Base-by-base conservation (phyloP, 2,329 filamentous ascomycete species). In the Colletotrichum orchidophilum region DNA sequence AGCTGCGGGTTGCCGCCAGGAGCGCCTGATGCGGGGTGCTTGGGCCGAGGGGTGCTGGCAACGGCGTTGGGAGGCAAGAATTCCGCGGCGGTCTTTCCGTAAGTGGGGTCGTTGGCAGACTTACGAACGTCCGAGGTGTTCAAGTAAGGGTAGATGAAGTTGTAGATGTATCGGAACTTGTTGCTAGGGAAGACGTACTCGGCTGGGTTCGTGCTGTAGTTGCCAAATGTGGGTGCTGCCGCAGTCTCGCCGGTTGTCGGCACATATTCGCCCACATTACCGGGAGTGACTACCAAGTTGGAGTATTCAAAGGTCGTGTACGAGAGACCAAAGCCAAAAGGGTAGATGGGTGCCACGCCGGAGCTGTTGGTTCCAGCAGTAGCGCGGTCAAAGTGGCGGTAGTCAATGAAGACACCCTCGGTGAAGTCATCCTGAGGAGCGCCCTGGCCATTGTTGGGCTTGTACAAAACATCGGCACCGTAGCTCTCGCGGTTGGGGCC, bases 391-490 rank as follows among this genome's bases (percentile, higher is more conserved):
- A 96, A 94, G 74, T 90, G 86, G 49, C 92, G 89, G 83, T 94
- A 94, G 81, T 96, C 94, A 77, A 97, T 95, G 80, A 95, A 94
- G 63, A 92, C 86, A 18, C 94, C 94, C 81, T 96, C 94, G 7
- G 85, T 84, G 78, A 94, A 97, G 76, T 94, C 88, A 49, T 90
- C 83, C 77, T 96, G 94, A 5, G 93, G 93, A 13, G 90, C 88
- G 33, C 77, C 84, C 13, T 84, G 78, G 59, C 90, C 92, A 70
- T 93, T 92, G 83, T 93, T 95, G 33, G 92, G 88, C 77, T 88
- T 79, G 80, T 92, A 92, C 59, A 90, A 80, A n/a, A 95, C 78
- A 59, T 92, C 87, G 8, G 88, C 87, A 46, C 91, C 92, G 76
- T 95, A 96, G 75, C 92, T 90, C 73, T 88, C 85, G 18, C 87